A percentile compares a stretch with the other conserved stretches of the same genome.
Evolutionary conservation across 257 asterid genomes (phyloP).

Genomic region (Nemophila menziesii): DNA sequence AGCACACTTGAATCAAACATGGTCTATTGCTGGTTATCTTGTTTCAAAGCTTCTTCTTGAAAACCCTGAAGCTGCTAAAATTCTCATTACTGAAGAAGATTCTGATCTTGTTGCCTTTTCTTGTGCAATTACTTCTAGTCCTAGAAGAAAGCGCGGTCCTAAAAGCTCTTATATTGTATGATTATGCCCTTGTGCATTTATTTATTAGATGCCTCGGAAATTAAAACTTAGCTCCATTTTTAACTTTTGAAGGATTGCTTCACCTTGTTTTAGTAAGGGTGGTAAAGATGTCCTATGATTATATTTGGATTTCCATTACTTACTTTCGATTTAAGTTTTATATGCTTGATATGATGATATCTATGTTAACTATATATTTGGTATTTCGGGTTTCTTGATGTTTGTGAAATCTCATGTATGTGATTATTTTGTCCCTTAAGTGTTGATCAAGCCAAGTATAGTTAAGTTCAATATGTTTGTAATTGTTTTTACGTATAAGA

Average conservation of each 20-base stretch:
- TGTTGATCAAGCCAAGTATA: too few species aligned
- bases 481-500: too few species aligned
- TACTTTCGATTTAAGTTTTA: neutral
- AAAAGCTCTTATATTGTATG: conserved; percentile 39
- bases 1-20: conserved; percentile 49
- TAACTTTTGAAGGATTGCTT: neutral
- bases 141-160: conserved; percentile 58
- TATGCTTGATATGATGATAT: too few species aligned
- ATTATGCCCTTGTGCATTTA: neutral
- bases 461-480: too few species aligned
- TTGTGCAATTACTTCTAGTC: conserved; percentile 43
- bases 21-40: conserved; percentile 71
- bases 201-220: neutral
- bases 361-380: too few species aligned
- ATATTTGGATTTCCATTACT: conserved; percentile 6
- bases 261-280: neutral
- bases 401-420: too few species aligned
- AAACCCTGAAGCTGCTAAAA: conserved; percentile 39
- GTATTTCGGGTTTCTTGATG: too few species aligned
- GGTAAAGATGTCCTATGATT: neutral
- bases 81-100: conserved; percentile 51
- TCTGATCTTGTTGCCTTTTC: conserved; percentile 58
- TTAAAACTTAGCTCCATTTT: neutral
- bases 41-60: conserved; percentile 49
- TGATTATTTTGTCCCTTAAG: too few species aligned